Evolutionary conservation across 768 basidiomycete genomes (phyloP).

Genomic region (Mycena floridula): DNA sequence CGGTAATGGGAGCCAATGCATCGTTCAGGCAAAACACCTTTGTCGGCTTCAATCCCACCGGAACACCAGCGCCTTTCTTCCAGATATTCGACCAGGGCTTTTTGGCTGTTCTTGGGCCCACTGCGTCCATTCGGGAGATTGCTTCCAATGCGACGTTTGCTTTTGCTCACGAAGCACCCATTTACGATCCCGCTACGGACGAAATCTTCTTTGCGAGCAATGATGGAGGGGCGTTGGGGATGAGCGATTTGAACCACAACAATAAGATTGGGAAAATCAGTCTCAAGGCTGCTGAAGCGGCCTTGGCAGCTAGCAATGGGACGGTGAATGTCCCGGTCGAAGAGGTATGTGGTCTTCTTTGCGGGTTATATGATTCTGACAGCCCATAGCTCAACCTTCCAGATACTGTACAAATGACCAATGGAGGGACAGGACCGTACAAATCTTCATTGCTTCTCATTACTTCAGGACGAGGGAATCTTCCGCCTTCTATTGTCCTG

Average conservation of each 20-base stretch:
- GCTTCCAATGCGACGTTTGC: conserved; percentile 57
- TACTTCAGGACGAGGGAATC: conserved; percentile 58
- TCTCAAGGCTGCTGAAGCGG: conserved; percentile 46
- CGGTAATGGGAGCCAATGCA: conserved; percentile 29
- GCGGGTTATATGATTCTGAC: conserved; percentile 1
- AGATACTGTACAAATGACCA: conserved; percentile 61
- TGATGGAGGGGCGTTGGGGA: conserved; percentile 58
- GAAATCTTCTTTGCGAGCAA: conserved; percentile 71
- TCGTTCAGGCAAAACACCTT: conserved; percentile 11
- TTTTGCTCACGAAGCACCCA: conserved; percentile 75
- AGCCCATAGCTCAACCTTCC: conserved; percentile 46
- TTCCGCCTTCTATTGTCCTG: conserved; percentile 56
- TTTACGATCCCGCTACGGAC: conserved; percentile 62
- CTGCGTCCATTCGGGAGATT: conserved; percentile 53
- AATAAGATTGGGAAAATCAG: conserved; percentile 59
- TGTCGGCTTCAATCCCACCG: conserved; percentile 38
- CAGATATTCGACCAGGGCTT: conserved; percentile 50
- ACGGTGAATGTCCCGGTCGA: conserved; percentile 45
- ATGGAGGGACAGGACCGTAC: conserved; percentile 62
- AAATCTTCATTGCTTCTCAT: conserved; percentile 52
- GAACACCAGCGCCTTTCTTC: conserved; percentile 39
- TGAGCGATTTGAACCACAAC: conserved; percentile 58
- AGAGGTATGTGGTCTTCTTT: conserved; percentile 21
- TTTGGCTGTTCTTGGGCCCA: conserved; percentile 48
- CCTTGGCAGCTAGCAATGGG: conserved; percentile 27